A percentile compares a stretch with the other conserved stretches of the same genome.
These are phyloP conservation scores for Nitzschia sp. DNA, from an alignment of 108 stramenopile genomes.

Conservation along the genomic window DNA sequence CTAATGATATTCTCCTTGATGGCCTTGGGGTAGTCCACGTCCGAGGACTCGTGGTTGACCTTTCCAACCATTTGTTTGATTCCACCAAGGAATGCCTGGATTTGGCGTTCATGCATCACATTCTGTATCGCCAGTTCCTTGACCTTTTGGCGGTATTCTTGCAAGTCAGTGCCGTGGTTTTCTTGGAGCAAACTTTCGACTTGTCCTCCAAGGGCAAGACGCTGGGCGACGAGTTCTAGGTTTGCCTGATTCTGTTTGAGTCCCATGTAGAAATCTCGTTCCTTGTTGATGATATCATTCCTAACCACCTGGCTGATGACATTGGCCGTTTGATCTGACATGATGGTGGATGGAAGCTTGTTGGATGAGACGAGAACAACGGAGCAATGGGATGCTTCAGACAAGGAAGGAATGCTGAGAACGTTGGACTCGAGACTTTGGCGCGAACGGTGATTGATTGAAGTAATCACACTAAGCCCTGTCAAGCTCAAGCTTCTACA, in stretches of 20 bases:
- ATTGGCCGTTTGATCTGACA: not conserved
- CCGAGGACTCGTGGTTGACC: not conserved
- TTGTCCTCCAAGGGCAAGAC: slow-evolving; percentile 33
- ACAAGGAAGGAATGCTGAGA: no score
- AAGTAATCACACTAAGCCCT: no score
- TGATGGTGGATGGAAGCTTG: not conserved
- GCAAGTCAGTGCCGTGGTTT: not conserved
- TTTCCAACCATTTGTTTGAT: slow-evolving; percentile 2
- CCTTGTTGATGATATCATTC: slow-evolving; percentile 23
- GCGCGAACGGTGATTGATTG: no score
- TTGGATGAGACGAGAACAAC: no score
- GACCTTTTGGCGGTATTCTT: slow-evolving; percentile 42
- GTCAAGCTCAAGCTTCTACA: no score
- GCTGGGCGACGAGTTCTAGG: slow-evolving; percentile 35
- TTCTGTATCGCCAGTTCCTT: slow-evolving; percentile 52
- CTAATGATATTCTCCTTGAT: slow-evolving; percentile 11
- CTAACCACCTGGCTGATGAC: not conserved
- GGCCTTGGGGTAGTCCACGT: slow-evolving; percentile 14
- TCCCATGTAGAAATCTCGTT: slow-evolving; percentile 28
- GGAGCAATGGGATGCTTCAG: no score
- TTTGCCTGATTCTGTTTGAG: slow-evolving; percentile 43
- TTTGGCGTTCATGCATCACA: slow-evolving; percentile 33
- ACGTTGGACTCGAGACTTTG: no score
- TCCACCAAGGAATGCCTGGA: slow-evolving; percentile 21
- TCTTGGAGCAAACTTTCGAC: slow-evolving; percentile 42